Conservation (phyloP, 2,329 filamentous ascomycete genomes). For the Monilinia vaccinii-corymbosi region DNA sequence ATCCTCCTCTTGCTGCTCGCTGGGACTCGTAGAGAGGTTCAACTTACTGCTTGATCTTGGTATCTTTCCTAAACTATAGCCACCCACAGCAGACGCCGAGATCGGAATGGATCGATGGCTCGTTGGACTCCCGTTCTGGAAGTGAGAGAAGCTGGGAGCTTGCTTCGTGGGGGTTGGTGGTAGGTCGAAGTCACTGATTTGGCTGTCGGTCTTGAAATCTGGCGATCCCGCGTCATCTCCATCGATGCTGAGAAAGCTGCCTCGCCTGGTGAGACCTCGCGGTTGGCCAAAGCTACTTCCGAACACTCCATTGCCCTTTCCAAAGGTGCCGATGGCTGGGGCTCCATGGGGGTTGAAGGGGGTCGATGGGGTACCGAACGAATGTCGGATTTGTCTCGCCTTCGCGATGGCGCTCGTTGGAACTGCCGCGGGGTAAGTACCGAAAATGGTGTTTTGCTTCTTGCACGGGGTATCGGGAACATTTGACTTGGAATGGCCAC, state of each 20-base stretch:
- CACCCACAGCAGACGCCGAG: conserved; percentile 22
- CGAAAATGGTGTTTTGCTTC: conserved; percentile 64
- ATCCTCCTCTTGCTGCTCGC: conserved; percentile 21
- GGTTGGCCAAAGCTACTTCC: conserved; percentile 41
- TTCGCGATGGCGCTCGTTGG: conserved; percentile 53
- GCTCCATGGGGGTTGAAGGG: conserved; percentile 60
- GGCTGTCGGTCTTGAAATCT: conserved; percentile 54
- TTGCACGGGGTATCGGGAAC: conserved; percentile 98
- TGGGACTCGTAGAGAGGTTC: conserved; percentile 25
- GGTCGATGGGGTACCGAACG: conserved; percentile 71
- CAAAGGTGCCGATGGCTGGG: conserved; percentile 38
- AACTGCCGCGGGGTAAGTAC: conserved; percentile 50
- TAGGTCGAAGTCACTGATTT: conserved; percentile 59
- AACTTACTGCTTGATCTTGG: conserved; percentile 31
- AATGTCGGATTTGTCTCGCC: conserved; percentile 55
- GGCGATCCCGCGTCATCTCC: conserved; percentile 43
- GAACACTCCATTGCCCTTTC: conserved; percentile 51
- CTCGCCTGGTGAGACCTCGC: conserved; percentile 34
- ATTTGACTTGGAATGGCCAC: conserved; percentile 48
- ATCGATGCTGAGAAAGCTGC: conserved; percentile 74
- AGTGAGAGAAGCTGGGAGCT: conserved; percentile 30
- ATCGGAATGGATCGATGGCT: conserved; percentile 22
- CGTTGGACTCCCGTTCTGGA: conserved; percentile 26
- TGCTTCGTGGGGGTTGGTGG: conserved; percentile 94
- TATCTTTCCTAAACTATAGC: conserved; percentile 21